Base-by-base conservation (phyloP, 306 rosid genomes). In the Vigna trinervia region DNA sequence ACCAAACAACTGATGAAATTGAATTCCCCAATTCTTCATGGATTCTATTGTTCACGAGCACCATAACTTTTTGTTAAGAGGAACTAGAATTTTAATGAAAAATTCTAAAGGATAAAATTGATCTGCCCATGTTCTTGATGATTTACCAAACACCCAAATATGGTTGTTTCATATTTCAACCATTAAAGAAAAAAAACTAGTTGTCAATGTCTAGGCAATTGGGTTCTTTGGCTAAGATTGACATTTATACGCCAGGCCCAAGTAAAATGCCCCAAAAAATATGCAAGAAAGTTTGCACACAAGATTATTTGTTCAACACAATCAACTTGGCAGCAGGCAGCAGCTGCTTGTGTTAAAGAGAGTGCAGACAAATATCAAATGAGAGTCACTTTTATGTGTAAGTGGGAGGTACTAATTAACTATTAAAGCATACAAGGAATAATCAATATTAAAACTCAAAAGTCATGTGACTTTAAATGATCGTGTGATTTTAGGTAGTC, bases 241-340 rank as follows among this genome's bases (percentile, higher is more conserved):
- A 48, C 76, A 74, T 8, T 17, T 34, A 12, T 26, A 12, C 5
- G 12, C 9, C 10, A 58, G 30, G 39, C 30, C 69, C 59, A 63
- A 23, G 64, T 50, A 78, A 67, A 78, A 19, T 15, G 51, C 48
- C 54, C 47, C 48, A 12, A 53, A 57, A 77, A 38, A 50, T 34
- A 75, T 4, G 20, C 32, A 50, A 15, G 54, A 66, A 22, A 54
- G 59, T 41, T 68, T 69, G 50, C 76, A 30, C 4, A 28, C 26
- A 81, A 67, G 51, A 77, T 51, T 23, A 50, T 62, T 51, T 75
- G 75, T 53, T 47, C 65, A 65, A 75, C 32, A 72, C 69, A 70
- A 67, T n/a, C 15, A 65, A 58, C 82, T 48, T 22, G 58, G 53
- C 50, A 39, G 15, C 51, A 14, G 12, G 60, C 50, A 39, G 15